phyloP scores from a whole-genome alignment of 306 rosid species.

The Prunus dulcis region DNA sequence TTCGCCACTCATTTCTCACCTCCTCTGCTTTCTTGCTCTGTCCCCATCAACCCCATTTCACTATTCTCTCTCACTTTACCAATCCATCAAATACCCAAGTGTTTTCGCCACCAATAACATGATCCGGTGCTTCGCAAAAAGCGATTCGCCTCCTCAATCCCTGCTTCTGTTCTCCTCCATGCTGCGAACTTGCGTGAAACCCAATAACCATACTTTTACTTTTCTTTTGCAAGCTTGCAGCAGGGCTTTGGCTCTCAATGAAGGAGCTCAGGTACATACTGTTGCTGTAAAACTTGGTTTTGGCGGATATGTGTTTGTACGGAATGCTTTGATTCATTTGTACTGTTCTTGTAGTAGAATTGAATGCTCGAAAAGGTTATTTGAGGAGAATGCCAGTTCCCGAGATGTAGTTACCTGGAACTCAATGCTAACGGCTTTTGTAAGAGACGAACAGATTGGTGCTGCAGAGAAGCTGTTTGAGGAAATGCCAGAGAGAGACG shows the following conservation, averaged over 20 bases:
- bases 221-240: conserved; percentile 63
- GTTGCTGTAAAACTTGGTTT: conserved; percentile 58
- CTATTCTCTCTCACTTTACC: conserved; percentile 45
- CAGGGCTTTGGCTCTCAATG: conserved; percentile 28
- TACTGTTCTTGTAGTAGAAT: conserved; percentile 41
- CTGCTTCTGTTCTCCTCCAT: conserved; percentile 42
- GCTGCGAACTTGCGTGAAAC: conserved; percentile 29
- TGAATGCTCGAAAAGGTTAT: conserved; percentile 43
- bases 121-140: conserved; percentile 60
- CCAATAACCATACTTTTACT: conserved; percentile 73
- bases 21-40: conserved; percentile 49
- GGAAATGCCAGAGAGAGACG: conserved; percentile 66
- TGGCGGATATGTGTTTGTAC: conserved; percentile 42
- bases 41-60: conserved; percentile 25
- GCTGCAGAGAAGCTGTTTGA: conserved; percentile 61
- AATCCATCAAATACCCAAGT: conserved; percentile 31
- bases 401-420: conserved; percentile 81
- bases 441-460: conserved; percentile 43
- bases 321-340: conserved; percentile 61
- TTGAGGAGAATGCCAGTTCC: conserved; percentile 38
- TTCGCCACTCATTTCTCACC: conserved; percentile 37
- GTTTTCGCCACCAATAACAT: conserved; percentile 63
- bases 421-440: conserved; percentile 46
- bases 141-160: conserved; percentile 33
- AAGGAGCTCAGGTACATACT: conserved; percentile 56